Base-by-base conservation (phyloP, 2,329 filamentous ascomycete species). In the Hypoxylon sp. region DNA sequence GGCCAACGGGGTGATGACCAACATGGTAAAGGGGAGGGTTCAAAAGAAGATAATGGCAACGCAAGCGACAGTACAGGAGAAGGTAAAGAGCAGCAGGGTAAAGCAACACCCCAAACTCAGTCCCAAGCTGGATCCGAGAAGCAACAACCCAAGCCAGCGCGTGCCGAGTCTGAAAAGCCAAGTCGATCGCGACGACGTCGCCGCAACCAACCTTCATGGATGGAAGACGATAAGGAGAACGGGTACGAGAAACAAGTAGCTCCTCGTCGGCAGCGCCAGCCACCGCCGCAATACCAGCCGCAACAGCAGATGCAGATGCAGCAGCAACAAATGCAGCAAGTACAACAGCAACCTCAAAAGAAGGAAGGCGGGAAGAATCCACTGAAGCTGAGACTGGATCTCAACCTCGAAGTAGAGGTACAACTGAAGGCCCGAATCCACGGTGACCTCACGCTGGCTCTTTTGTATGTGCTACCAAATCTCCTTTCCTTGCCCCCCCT, bases 371-470 rank as follows among this genome's bases (percentile, higher is more conserved):
- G 85, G 75, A 83, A 85, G 75, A 84, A 94, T 75, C 91, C 92
- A 42, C 82, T 95, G 77, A 91, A 91, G 78, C 80, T 96, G 74
- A 87, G 90, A 40, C 82, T 96, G 22, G 93, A 96, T 77, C 85
- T 94, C 63, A 96, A 96, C 80, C 84, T 96, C 64, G 93, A 96
- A 73, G 86, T 96, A 55, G 93, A 96, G 80, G 92, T 96, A 69
- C 91, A 94, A 75, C 86, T 96, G 68, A 96, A 96, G 85, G 93
- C 93, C 20, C 91, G 91, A 80, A 94, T 96, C 72, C 90, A 94
- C 75, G 94, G 94, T 77, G 94, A 97, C 82, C 82, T 97, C 71
- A 94, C 92, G 35, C 81, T 95, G 72, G 90, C 90, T 72, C 85
- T 95, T 69, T 82, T 87, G 85, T 87, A 82, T 77, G 85, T 82